Base-by-base conservation (phyloP, 495 filamentous ascomycete species). In the Lophiotrema nucula region DNA sequence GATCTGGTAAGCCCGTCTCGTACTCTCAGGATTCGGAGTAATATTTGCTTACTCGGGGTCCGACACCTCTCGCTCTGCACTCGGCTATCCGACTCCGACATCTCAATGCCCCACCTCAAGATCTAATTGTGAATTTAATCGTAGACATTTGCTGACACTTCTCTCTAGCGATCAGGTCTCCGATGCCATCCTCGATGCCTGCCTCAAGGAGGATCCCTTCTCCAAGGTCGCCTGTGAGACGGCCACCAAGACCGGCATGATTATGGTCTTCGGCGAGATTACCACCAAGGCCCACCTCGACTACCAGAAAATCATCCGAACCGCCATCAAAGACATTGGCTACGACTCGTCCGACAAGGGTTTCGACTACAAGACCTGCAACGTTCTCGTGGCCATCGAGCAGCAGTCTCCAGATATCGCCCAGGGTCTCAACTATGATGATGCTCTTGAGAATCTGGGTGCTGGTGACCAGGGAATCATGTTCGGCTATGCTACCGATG, bases 401-500 rank as follows among this genome's bases (percentile, higher is more conserved):
- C 86, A 98, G 78, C 93, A 98, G 78, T 97, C 92, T 55, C 88
- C 92, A 62, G 93, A 98, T 79, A 98, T 98, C 67, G 93, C 93
- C 66, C 92, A 97, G 77, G 93, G 93, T 81, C 87, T 98, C 24
- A 88, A 96, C 78, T 92, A 93, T 70, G 93, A 98, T 48, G 81
- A 96, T 78, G 90, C 89, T 64, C 85, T 98, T 57, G 93, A 98
- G 85, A 87, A 96, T 77, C 84, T 98, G 60, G 93, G 93, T 78
- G 93, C 93, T 55, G 93, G 93, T 88, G 93, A 98, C 79, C 93
- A 98, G 81, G 93, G 93, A 81, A 96, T 98, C 82, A 98, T 98
- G 93, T 98, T 98, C 77, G 93, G 93, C 65, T 98, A 98, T 85
- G 93, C 93, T 70, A 96, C 93, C 72, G 92, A 98, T 68, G 93